Base-by-base conservation (phyloP, 2,329 filamentous ascomycete species). In the Colletotrichum kahawae region DNA sequence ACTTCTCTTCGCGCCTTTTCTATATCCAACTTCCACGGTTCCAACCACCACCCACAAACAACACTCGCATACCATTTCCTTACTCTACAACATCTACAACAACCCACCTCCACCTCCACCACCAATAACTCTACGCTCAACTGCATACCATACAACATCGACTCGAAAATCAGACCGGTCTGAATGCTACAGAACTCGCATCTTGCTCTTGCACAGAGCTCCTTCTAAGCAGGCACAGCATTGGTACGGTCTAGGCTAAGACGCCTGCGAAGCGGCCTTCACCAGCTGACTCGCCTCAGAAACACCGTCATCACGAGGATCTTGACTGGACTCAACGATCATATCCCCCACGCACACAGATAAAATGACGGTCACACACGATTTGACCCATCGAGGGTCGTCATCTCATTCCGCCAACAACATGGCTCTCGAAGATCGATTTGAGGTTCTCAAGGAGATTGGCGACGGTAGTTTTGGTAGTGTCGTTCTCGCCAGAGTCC, bases 381-480 rank as follows among this genome's bases (percentile, higher is more conserved):
- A 96, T 82, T 87, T 92, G 81, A 90, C 93, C 84, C 91, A 93
- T 80, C 91, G 94, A 83, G 91, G 91, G 84, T 90, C 92, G 79
- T 88, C 90, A 71, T 87, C 88, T 83, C 81, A 89, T 86, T 82
- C 86, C 84, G 85, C 88, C 75, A 84, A 84, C 67, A 85, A 83
- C 54, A 81, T 93, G 86, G 90, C 92, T 69, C 92, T 99, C 69
- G 96, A 98, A 83, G 97, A 99, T 83, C 93, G 96, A 79, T 99
- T 98, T 83, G 96, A 99, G 85, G 93, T 99, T 70, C 88, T 99
- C 83, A 99, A 98, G 86, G 97, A 99, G 82, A 97, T 99, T 83
- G 97, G 97, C 65, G 97, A 99, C 92, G 97, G 97, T 79, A 98
- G 97, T 87, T 99, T 99, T 83, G 97, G 97, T 75, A 98, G 95